These are phyloP conservation scores for Berberis thunbergii DNA, from an alignment of 164 flowering plant species.

Conservation along the genomic window DNA sequence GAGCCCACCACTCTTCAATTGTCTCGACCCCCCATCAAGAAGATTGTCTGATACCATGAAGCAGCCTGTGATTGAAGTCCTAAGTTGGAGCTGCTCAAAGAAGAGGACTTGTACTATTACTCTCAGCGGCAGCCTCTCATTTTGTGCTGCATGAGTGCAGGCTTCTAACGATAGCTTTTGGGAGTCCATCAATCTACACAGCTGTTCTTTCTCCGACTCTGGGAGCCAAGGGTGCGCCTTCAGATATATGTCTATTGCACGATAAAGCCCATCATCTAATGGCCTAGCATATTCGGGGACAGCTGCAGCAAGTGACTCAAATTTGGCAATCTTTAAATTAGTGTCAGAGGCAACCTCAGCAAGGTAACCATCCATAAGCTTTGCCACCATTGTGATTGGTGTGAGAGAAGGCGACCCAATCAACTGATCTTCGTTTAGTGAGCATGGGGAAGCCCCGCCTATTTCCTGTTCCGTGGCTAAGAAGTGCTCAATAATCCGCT, in stretches of 20 bases:
- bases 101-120: constrained; percentile 60
- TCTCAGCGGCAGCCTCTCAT: constrained; percentile 64
- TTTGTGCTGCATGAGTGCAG: constrained; percentile 37
- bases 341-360: too few relatives aligned
- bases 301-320: too few relatives aligned
- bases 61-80: constrained; percentile 7
- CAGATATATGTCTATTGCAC: constrained; percentile 66
- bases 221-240: constrained; percentile 65
- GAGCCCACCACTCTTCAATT: neutral
- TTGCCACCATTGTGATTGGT: too few relatives aligned
- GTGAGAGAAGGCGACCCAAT: too few relatives aligned
- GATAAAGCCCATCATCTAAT: constrained; percentile 64
- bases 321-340: too few relatives aligned
- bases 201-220: constrained; percentile 46
- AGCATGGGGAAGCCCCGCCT: too few relatives aligned
- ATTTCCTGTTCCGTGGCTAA: too few relatives aligned
- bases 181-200: constrained; percentile 67
- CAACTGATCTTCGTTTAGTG: too few relatives aligned
- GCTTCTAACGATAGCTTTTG: constrained; percentile 81
- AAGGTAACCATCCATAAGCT: too few relatives aligned
- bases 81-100: constrained; percentile 60
- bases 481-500: too few relatives aligned
- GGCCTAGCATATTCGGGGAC: constrained; percentile 37
- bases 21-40: neutral
- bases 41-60: neutral